Base-by-base conservation (phyloP, 23 red algal genomes). In the Cyanidium caldarium region DNA sequence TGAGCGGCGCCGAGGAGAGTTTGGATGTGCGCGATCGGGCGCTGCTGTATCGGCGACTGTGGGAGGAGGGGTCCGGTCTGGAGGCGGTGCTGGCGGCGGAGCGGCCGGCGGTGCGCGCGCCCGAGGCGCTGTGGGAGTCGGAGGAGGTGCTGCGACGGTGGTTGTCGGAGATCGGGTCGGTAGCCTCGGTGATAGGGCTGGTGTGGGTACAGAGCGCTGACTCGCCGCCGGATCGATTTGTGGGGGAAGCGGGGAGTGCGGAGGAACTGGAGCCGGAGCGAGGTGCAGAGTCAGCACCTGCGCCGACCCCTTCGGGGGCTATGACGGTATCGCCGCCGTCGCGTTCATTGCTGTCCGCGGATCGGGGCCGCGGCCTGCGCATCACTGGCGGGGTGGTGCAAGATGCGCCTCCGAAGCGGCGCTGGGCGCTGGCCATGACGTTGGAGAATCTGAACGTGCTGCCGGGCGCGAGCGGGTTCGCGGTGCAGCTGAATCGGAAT, bases 11-110 rank as follows among this genome's bases (percentile, higher is more conserved):
- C 30, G 72, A 75, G 2, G 82, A 83, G 40, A 76, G 35, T 34
- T 72, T 74, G 2, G 89, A 94, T 58, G 39, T 94, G 36, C 89
- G 89, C 40, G 82, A 83, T 19, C 71, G 89, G 34, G 89, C 73
- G 2, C 69, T 80, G 46, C 56, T 87, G 16, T 94, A 87, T 72
- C 45, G 70, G 0, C 65, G 82, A 70, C 71, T 94, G 20, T 33
- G 86, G 45, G 77, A 45, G 30, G n/a, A 61, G 31, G 13, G 7
- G 23, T 5, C 51, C 5, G 3, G 10, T 7, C 23, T 28, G 10
- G 13, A 21, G 23, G 13, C 51, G 7, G 3, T 5, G 10, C 23
- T 28, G 10, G 23, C 23, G 10, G n/a, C 7, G 3, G 23, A 12
- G 21, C 7, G 7, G 21, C 51, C 51, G 7, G 40, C 40, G 17